A percentile compares a stretch with the other conserved stretches of the same genome.
Evolutionary conservation across 805 yeast genomes (phyloP).

Genomic region (Ogataea siamensis): DNA sequence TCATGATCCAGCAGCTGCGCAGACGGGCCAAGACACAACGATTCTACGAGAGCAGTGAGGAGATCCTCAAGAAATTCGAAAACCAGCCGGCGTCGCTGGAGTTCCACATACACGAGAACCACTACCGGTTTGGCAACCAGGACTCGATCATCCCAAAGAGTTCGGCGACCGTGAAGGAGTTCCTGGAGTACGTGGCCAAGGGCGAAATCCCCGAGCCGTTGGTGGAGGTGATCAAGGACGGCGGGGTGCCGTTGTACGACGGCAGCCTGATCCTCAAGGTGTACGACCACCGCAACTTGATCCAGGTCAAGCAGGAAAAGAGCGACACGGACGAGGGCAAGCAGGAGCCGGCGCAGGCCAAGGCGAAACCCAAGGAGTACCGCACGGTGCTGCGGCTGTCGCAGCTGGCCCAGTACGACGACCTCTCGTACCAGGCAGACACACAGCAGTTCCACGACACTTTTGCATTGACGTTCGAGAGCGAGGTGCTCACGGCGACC

Average conservation of each 20-base stretch:
- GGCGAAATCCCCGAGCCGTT: conserved; percentile 88
- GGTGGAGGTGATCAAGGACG: conserved; percentile 85
- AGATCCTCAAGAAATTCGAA: conserved; percentile 72
- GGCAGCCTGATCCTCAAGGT: conserved; percentile 86
- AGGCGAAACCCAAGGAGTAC: conserved; percentile 62
- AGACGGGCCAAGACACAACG: conserved; percentile 47
- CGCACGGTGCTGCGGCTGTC: conserved; percentile 79
- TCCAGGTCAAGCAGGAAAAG: conserved; percentile 21
- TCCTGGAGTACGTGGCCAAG: conserved; percentile 71
- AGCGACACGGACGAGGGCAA: conserved; percentile 1
- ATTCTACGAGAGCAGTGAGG: conserved; percentile 70
- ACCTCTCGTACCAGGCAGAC: conserved; percentile 81
- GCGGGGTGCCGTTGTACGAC: conserved; percentile 80
- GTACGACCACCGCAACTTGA: conserved; percentile 71
- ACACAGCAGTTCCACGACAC: conserved; percentile 74
- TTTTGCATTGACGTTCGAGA: conserved; percentile 76
- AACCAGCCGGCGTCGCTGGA: conserved; percentile 78
- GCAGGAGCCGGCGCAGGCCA: conserved; percentile 4
- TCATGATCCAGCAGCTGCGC: conserved; percentile 41
- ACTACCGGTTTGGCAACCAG: conserved; percentile 84
- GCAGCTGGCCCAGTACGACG: conserved; percentile 78
- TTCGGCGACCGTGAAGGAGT: conserved; percentile 75
- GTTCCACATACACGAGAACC: conserved; percentile 88
- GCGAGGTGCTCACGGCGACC: conserved; percentile 79
- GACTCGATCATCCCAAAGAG: conserved; percentile 83